Evolutionary conservation across 495 filamentous ascomycete species (phyloP).

Genomic region (Patellaria atrata): DNA sequence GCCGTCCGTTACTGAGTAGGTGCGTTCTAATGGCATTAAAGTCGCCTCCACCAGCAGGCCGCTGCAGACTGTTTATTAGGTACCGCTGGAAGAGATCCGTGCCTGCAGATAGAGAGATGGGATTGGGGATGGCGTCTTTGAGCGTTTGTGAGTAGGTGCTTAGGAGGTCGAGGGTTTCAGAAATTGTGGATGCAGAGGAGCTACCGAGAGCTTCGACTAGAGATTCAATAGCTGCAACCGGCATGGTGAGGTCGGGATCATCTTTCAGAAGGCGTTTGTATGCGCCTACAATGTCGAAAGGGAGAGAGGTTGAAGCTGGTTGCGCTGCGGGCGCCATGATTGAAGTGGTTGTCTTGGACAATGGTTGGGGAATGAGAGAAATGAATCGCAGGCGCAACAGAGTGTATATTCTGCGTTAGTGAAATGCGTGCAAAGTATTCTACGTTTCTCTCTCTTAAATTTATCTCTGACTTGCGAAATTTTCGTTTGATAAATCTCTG

Average conservation of each 20-base stretch:
- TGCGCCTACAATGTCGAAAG: conserved; percentile 38
- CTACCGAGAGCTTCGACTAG: conserved; percentile 70
- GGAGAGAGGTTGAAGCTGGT: conserved; percentile 2
- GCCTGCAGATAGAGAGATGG: conserved; percentile 80
- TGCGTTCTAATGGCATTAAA: conserved; percentile 74
- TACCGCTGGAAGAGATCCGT: conserved; percentile 94
- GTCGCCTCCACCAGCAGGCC: conserved; percentile 38
- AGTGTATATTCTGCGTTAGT: too few relatives aligned
- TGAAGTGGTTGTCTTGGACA: neutral
- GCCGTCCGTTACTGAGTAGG: conserved; percentile 62
- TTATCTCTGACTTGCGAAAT: too few relatives aligned
- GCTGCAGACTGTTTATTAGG: conserved; percentile 56
- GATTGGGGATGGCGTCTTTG: conserved; percentile 63
- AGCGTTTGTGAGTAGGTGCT: conserved; percentile 57
- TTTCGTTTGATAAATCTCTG: too few relatives aligned
- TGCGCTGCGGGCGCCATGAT: too few relatives aligned
- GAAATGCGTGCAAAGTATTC: too few relatives aligned
- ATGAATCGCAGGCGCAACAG: too few relatives aligned
- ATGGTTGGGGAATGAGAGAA: too few relatives aligned
- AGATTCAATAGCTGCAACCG: conserved; percentile 88
- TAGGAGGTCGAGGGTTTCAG: conserved; percentile 80
- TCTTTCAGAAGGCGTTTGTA: conserved; percentile 44
- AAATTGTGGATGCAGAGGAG: conserved; percentile 66
- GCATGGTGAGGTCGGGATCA: conserved; percentile 83
- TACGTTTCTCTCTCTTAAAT: too few relatives aligned